Percentiles rank a stretch among this genome's conserved stretches.
Evolutionary conservation across 2,329 filamentous ascomycete genomes (phyloP).

Genomic region (Fusarium virguliforme): DNA sequence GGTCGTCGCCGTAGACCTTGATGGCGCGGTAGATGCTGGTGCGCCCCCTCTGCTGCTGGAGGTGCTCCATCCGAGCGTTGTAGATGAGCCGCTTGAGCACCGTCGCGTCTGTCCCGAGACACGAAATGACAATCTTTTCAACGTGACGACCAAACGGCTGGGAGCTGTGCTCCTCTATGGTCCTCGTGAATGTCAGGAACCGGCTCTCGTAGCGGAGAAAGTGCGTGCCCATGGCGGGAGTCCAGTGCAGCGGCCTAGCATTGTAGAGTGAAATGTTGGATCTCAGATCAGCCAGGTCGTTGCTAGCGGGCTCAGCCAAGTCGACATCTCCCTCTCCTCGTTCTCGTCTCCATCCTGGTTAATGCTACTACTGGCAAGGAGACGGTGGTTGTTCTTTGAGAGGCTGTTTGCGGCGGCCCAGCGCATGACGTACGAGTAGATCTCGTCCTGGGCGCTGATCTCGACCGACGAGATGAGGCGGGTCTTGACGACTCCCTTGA

Average conservation of each 20-base stretch:
- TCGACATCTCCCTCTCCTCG: conserved; percentile 7
- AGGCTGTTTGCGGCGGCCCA: conserved; percentile 33
- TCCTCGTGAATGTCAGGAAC: conserved; percentile 28
- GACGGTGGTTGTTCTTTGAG: conserved; percentile 33
- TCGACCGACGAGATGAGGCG: conserved; percentile 36
- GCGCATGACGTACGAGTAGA: conserved; percentile 36
- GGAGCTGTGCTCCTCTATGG: neutral
- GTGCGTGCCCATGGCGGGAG: conserved; percentile 33
- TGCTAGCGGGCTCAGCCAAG: conserved; percentile 8
- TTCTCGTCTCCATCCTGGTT: neutral
- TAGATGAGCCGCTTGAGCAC: conserved; percentile 37
- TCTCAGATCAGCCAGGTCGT: conserved; percentile 21
- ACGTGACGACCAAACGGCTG: neutral
- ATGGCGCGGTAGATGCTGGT: conserved; percentile 34
- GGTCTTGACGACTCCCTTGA: neutral
- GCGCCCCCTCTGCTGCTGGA: conserved; percentile 31
- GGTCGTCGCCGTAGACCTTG: conserved; percentile 11
- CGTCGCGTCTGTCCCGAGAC: conserved; percentile 28
- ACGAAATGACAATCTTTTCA: conserved; percentile 28
- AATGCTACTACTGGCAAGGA: conserved; percentile 30
- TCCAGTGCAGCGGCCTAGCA: conserved; percentile 32
- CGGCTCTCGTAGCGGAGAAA: conserved; percentile 33
- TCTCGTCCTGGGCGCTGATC: conserved; percentile 32
- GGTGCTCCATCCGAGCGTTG: conserved; percentile 32
- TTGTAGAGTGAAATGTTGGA: conserved; percentile 35